Percentiles rank a stretch among this genome's conserved stretches.
phyloP scores from a whole-genome alignment of 2,329 filamentous ascomycete genomes.

The Colletotrichum euphorbiae region DNA sequence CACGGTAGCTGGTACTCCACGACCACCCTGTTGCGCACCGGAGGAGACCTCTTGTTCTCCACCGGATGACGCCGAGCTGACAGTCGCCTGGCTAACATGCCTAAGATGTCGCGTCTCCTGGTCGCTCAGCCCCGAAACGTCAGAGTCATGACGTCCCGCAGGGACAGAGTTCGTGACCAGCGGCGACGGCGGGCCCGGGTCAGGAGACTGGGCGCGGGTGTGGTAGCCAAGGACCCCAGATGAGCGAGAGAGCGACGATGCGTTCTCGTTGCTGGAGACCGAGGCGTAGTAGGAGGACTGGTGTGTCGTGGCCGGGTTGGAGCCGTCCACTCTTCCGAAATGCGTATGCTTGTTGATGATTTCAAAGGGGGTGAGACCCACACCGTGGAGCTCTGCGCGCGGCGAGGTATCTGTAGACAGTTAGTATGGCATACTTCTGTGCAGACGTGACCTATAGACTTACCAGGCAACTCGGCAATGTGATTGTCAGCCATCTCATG shows the following conservation, averaged over 20 bases:
- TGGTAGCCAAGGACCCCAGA: conserved; percentile 30
- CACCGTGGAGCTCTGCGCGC: conserved; percentile 59
- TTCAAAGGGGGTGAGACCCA: conserved; percentile 53
- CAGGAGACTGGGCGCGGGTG: conserved; percentile 34
- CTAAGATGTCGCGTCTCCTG: conserved; percentile 54
- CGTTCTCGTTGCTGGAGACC: conserved; percentile 40
- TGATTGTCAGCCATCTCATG: conserved; percentile 58
- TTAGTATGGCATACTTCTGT: too few relatives aligned
- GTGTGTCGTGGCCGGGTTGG: conserved; percentile 45
- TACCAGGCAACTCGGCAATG: conserved; percentile 62
- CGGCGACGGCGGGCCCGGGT: conserved; percentile 19
- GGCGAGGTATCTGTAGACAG: conserved; percentile 55
- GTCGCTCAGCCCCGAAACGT: conserved; percentile 56
- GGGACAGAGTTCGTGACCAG: conserved; percentile 23
- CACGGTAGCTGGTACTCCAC: conserved; percentile 19
- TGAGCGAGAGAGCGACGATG: conserved; percentile 38
- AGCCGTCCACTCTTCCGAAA: conserved; percentile 42
- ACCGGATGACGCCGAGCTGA: conserved; percentile 46
- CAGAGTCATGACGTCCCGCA: conserved; percentile 48
- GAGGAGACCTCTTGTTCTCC: conserved; percentile 10
- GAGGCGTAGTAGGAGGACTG: conserved; percentile 46
- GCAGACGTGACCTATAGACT: conserved; percentile 28
- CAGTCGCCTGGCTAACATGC: conserved; percentile 55
- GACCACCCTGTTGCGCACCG: conserved; percentile 13
- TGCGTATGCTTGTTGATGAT: conserved; percentile 53